These are phyloP conservation scores for Blumeria hordei DNA, from an alignment of 2,329 filamentous ascomycete species.

Conservation along the genomic window DNA sequence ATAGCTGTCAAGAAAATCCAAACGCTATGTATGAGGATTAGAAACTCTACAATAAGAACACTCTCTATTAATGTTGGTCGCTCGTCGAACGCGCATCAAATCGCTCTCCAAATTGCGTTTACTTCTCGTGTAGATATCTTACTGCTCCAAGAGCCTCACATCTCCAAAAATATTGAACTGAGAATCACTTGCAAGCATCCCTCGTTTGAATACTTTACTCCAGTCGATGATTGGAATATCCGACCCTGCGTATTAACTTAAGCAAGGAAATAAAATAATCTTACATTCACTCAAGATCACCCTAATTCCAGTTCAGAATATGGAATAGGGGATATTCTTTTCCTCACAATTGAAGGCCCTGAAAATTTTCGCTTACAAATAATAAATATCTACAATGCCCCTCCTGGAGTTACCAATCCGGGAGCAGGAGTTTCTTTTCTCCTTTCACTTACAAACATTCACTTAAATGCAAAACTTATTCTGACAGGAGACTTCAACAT, in stretches of 20 bases:
- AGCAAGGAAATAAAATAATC: not conserved
- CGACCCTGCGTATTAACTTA: not conserved
- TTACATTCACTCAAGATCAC: too few relatives aligned
- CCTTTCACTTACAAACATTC: not conserved
- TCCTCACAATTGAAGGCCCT: not conserved
- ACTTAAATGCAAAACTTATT: not conserved
- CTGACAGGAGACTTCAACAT: not conserved
- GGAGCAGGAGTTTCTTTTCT: not conserved
- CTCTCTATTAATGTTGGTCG: too few relatives aligned
- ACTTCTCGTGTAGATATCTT: not conserved
- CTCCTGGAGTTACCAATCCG: not conserved
- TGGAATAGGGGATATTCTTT: not conserved
- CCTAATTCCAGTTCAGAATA: not conserved
- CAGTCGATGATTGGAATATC: not conserved
- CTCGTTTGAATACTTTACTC: not conserved
- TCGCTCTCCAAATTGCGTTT: not conserved
- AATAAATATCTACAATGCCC: not conserved
- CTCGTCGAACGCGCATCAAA: too few relatives aligned
- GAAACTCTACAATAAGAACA: too few relatives aligned
- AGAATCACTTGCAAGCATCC: not conserved
- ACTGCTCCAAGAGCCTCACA: not conserved
- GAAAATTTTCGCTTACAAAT: not conserved
- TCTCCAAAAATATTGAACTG: not conserved
- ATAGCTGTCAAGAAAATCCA: too few relatives aligned
- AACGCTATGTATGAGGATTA: too few relatives aligned